Evolutionary conservation across 1,284 basidiomycete species (phyloP).

Genomic region (Tylopilus orsonianus): DNA sequence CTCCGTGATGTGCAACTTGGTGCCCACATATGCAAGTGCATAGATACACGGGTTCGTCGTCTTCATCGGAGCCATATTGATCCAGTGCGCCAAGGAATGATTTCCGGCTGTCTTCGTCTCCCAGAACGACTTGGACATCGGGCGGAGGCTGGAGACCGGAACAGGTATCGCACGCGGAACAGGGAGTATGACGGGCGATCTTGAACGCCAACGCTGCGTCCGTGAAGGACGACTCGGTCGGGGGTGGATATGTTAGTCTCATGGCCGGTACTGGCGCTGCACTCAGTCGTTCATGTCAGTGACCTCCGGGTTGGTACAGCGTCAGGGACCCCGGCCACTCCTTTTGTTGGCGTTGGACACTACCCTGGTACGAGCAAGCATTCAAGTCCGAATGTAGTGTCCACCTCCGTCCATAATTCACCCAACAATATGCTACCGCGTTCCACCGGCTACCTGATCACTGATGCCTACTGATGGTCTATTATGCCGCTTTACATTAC

Average conservation of each 20-base stretch:
- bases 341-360: no score
- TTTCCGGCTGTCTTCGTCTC: constrained; percentile 46
- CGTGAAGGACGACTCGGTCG: constrained; percentile 46
- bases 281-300: not conserved
- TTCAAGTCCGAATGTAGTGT: no score
- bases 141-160: constrained; percentile 66
- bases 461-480: no score
- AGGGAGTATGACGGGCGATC: constrained; percentile 73
- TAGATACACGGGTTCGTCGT: constrained; percentile 56
- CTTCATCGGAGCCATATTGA: constrained; percentile 68
- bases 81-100: constrained; percentile 52
- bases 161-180: constrained; percentile 60
- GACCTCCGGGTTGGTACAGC: not conserved
- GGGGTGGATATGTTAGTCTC: constrained; percentile 64
- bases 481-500: no score
- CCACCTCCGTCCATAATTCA: no score
- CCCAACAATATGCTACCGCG: no score
- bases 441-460: no score
- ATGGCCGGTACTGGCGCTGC: constrained; percentile 29
- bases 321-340: constrained; percentile 19
- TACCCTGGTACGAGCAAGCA: no score
- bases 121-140: constrained; percentile 54
- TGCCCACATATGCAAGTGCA: constrained; percentile 77
- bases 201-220: constrained; percentile 58
- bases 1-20: constrained; percentile 65